Conservation (phyloP, 208 protist species). For the Trypanosoma mega region DNA sequence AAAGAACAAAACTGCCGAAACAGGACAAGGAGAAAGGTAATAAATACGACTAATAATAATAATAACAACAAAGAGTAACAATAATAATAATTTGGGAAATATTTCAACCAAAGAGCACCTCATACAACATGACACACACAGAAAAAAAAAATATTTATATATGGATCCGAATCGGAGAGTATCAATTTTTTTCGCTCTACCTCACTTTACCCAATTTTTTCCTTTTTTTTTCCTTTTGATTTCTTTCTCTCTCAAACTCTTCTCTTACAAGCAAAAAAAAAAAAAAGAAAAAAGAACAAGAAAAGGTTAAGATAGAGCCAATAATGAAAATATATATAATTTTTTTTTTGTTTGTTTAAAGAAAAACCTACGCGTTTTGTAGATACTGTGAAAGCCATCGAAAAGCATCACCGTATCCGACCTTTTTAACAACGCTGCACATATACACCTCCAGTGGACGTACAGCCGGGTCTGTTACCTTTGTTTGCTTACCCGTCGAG, state of each 20-base stretch:
- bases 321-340: slow-evolving; percentile 26
- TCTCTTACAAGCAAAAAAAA: too few relatives aligned
- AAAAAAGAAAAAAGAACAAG: slow-evolving; percentile 1
- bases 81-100: too few relatives aligned
- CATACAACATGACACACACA: too few relatives aligned
- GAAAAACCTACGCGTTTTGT: slow-evolving; percentile 58
- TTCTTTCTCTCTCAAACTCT: too few relatives aligned
- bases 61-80: slow-evolving; percentile 2
- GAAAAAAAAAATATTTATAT: too few relatives aligned
- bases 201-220: too few relatives aligned
- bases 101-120: too few relatives aligned
- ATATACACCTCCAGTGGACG: slow-evolving; percentile 99
- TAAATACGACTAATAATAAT: slow-evolving; percentile 8
- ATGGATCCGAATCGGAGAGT: too few relatives aligned
- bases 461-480: slow-evolving; percentile 73
- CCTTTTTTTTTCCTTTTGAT: too few relatives aligned
- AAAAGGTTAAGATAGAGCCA: slow-evolving; percentile 8
- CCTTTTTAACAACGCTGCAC: slow-evolving; percentile 97
- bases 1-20: too few relatives aligned
- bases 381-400: slow-evolving; percentile 95
- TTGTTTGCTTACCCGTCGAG: slow-evolving; percentile 94
- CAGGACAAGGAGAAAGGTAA: too few relatives aligned
- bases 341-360: neutral
- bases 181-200: too few relatives aligned
- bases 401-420: slow-evolving; percentile 98